A percentile compares a stretch with the other conserved stretches of the same genome.
phyloP scores from a whole-genome alignment of 2,329 filamentous ascomycete genomes.

The Juglanconis oblonga region DNA sequence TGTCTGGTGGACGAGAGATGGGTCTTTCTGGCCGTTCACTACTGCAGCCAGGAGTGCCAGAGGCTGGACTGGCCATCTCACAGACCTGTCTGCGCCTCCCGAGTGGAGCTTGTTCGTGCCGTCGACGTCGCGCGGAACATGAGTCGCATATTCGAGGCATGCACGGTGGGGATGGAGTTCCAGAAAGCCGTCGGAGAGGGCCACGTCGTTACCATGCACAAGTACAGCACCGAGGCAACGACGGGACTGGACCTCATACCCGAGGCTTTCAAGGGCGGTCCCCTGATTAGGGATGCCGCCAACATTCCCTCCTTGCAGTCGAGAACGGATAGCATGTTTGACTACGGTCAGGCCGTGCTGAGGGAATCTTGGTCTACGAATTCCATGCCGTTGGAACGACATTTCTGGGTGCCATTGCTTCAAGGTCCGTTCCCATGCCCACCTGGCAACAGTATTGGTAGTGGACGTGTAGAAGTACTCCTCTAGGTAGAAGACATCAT shows the following conservation, averaged over 20 bases:
- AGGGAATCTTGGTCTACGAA: background rate
- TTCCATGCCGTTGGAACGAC: background rate
- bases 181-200: background rate
- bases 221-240: background rate
- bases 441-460: too few species aligned
- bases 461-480: too few species aligned
- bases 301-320: background rate
- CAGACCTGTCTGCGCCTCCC: background rate
- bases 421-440: background rate
- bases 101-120: background rate
- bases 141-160: background rate
- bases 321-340: background rate
- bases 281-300: background rate
- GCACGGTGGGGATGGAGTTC: background rate
- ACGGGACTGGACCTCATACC: background rate
- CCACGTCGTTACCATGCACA: background rate
- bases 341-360: background rate
- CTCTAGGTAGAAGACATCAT: background rate
- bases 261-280: background rate
- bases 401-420: background rate
- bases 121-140: background rate
- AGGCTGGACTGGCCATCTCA: background rate
- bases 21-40: background rate
- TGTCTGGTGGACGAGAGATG: background rate
- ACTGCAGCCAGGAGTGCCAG: background rate